phyloP scores from a whole-genome alignment of 148 eudicot genomes.

The Rhododendron vialii region DNA sequence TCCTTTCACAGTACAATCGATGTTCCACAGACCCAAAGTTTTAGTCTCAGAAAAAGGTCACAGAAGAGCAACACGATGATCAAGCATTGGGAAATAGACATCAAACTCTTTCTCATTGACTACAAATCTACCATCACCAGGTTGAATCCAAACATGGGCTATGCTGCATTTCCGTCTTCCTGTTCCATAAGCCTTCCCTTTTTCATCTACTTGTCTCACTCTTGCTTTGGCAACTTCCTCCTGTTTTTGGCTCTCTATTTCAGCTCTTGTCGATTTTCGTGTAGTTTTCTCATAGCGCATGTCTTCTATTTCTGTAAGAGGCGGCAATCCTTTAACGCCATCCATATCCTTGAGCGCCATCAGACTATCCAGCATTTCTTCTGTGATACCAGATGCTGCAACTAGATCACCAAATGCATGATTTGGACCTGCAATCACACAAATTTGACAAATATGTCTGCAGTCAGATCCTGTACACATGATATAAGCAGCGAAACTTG shows the following conservation, averaged over 20 bases:
- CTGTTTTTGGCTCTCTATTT: constrained; percentile 79
- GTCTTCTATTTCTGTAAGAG: constrained; percentile 75
- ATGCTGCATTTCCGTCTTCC: constrained; percentile 91
- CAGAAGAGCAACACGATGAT: constrained; percentile 95
- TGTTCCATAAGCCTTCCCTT: constrained; percentile 95
- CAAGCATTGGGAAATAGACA: constrained; percentile 91
- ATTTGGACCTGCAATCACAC: constrained; percentile 62
- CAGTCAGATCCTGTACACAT: not conserved
- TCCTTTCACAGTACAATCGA: constrained; percentile 91
- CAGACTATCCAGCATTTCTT: constrained; percentile 88
- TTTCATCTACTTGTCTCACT: constrained; percentile 69
- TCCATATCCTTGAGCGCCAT: constrained; percentile 78
- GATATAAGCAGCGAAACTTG: too few species aligned
- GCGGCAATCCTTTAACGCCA: constrained; percentile 74
- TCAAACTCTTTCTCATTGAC: constrained; percentile 87
- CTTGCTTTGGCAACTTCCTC: constrained; percentile 80
- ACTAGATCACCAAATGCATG: constrained; percentile 91
- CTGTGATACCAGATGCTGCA: constrained; percentile 88
- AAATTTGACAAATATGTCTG: not conserved
- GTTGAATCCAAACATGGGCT: constrained; percentile 92
- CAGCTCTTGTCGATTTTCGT: constrained; percentile 59
- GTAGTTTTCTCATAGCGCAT: constrained; percentile 56
- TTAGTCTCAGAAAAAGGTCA: constrained; percentile 87
- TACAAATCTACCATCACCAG: constrained; percentile 74
- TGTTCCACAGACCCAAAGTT: constrained; percentile 85